Evolutionary conservation across 495 filamentous ascomycete species (phyloP).

Genomic region (Aspergillus incahuasiensis): DNA sequence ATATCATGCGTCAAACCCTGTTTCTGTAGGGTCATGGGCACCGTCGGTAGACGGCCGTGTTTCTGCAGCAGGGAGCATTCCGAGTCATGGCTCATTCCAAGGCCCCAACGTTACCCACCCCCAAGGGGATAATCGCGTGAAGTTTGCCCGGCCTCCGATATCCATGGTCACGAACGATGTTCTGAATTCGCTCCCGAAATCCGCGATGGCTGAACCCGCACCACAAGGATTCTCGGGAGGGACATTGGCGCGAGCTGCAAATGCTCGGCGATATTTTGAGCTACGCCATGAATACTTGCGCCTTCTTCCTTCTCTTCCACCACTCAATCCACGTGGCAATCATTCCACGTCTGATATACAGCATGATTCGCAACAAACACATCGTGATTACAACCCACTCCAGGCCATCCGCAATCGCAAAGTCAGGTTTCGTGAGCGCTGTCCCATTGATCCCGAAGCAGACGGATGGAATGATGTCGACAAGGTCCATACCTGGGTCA

Average conservation of each 20-base stretch:
- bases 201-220: slow-evolving; percentile 25
- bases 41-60: slow-evolving; percentile 35
- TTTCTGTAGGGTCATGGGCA: slow-evolving; percentile 46
- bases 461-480: slow-evolving; percentile 71
- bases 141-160: neutral
- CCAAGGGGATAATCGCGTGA: slow-evolving; percentile 11
- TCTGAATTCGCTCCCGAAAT: slow-evolving; percentile 28
- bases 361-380: slow-evolving; percentile 27
- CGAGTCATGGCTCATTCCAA: slow-evolving; percentile 11
- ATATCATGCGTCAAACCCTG: slow-evolving; percentile 20
- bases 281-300: slow-evolving; percentile 75
- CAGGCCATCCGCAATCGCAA: slow-evolving; percentile 84
- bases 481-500: slow-evolving; percentile 69
- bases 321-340: slow-evolving; percentile 36
- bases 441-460: slow-evolving; percentile 62
- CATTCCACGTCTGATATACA: slow-evolving; percentile 5
- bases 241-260: slow-evolving; percentile 73
- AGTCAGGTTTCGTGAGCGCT: slow-evolving; percentile 67
- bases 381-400: slow-evolving; percentile 76
- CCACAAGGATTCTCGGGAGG: slow-evolving; percentile 67
- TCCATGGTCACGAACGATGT: slow-evolving; percentile 12
- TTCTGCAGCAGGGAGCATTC: slow-evolving; percentile 15
- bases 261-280: slow-evolving; percentile 73
- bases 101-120: slow-evolving; percentile 19
- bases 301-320: slow-evolving; percentile 68